These are phyloP conservation scores for Alliaria petiolata DNA, from an alignment of 345 rosid genomes.

Conservation along the genomic window DNA sequence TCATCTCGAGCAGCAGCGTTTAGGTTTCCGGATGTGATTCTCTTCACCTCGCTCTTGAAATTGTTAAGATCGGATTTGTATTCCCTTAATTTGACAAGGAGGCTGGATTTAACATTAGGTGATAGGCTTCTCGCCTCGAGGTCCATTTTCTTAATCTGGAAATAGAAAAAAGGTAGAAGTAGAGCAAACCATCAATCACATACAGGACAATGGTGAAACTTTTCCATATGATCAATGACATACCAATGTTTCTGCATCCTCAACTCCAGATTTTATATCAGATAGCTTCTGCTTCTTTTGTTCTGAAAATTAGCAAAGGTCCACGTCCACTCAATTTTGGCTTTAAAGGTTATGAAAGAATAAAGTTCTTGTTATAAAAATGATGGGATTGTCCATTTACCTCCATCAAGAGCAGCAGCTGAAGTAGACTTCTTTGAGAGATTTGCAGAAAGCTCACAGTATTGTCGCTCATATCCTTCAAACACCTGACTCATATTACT, in stretches of 20 bases:
- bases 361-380: too few relatives aligned
- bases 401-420: constrained; percentile 46
- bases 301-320: constrained; percentile 41
- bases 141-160: constrained; percentile 68
- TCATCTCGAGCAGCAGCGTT: constrained; percentile 58
- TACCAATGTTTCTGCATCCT: constrained; percentile 79
- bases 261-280: constrained; percentile 58
- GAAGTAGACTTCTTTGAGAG: constrained; percentile 49
- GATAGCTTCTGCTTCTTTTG: constrained; percentile 72
- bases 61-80: constrained; percentile 79
- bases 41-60: constrained; percentile 62
- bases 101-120: constrained; percentile 60
- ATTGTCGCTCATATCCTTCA: constrained; percentile 46
- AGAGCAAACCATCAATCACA: not conserved
- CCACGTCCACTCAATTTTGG: too few relatives aligned
- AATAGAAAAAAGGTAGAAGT: not conserved
- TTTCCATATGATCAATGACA: not conserved
- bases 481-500: constrained; percentile 45
- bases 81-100: constrained; percentile 75
- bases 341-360: too few relatives aligned
- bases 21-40: constrained; percentile 49
- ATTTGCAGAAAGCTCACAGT: constrained; percentile 56
- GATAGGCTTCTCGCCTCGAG: constrained; percentile 69
- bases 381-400: constrained; percentile 23
- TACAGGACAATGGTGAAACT: not conserved